Evolutionary conservation across 2,329 filamentous ascomycete species (phyloP).

Genomic region (Volutella citrinella): DNA sequence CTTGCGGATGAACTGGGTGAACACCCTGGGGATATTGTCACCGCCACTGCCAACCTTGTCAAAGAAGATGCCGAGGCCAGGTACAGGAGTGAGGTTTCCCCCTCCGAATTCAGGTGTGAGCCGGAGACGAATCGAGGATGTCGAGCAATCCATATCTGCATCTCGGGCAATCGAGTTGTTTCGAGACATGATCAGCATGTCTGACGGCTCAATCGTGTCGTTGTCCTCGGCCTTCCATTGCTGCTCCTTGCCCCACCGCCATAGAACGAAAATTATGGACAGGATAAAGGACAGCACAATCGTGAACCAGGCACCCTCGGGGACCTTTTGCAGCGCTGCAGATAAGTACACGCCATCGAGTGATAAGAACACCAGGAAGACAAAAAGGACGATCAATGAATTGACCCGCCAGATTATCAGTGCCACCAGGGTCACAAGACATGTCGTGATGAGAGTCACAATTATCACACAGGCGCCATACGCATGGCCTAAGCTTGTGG

Average conservation of each 20-base stretch:
- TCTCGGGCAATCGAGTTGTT: conserved; percentile 21
- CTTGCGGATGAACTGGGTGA: conserved; percentile 70
- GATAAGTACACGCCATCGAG: conserved; percentile 70
- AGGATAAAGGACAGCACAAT: conserved; percentile 62
- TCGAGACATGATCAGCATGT: conserved; percentile 30
- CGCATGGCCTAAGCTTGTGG: conserved; percentile 67
- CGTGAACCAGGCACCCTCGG: conserved; percentile 76
- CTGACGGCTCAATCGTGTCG: conserved; percentile 51
- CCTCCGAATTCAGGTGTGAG: conserved; percentile 40
- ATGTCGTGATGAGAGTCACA: conserved; percentile 75
- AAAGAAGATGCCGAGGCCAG: conserved; percentile 70
- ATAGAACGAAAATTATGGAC: conserved; percentile 65
- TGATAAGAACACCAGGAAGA: conserved; percentile 62
- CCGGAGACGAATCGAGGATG: conserved; percentile 18
- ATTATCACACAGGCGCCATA: conserved; percentile 80
- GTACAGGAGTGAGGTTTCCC: conserved; percentile 43
- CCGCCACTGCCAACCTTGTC: conserved; percentile 70
- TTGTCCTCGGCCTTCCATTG: conserved; percentile 70
- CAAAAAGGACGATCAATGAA: conserved; percentile 55
- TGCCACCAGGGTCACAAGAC: conserved; percentile 69
- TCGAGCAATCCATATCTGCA: conserved; percentile 11
- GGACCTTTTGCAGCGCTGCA: conserved; percentile 68
- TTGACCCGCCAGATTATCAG: conserved; percentile 69
- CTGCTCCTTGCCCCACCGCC: conserved; percentile 75
- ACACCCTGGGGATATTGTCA: conserved; percentile 41